Base-by-base conservation (phyloP, 306 rosid genomes). In the Castanea crenata region DNA sequence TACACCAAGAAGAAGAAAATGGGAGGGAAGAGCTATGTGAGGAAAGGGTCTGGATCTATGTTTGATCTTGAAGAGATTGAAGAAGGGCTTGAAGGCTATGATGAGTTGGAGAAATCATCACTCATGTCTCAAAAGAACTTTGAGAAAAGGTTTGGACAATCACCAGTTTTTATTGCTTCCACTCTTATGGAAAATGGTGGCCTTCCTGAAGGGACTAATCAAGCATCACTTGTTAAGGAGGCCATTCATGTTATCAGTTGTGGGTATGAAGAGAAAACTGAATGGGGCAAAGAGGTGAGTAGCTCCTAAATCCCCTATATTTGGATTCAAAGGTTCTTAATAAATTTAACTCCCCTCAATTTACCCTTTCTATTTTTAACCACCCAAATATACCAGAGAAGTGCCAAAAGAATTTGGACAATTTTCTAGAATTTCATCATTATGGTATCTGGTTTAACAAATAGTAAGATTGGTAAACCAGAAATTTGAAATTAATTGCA, bases 181-280 rank as follows among this genome's bases (percentile, higher is more conserved):
- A 88, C 92, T 68, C 93, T 93, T 71, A 89, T 86, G 89, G 97
- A 88, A 83, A 88, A 90, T 69, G 94, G 97, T 70, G 98, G 99
- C 54, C 86, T 91, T 75, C 92, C 92, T n/a, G 92, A 90, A 79
- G 97, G 96, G 59, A 85, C 87, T 46, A 90, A 82, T 58, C 78
- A 84, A 69, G 55, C 83, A 34, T 74, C 89, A 57, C 91, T 91
- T 19, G 82, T 93, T 21, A 95, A 95, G 85, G 98, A 93, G 88
- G 97, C 99, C 79, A 88, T 95, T 80, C 98, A 93, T 88, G 99
- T 95, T 46, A 91, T 95, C 72, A 89, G 98, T 68, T 81, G 91
- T 86, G 99, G 97, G 57, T 95, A 95, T 83, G 98, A 95, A 88
- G 98, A 93, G 86, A 95, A 90, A 87, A 93, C 99, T 44, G 93